Evolutionary conservation across 306 rosid genomes (phyloP).

Genomic region (Prosopis cineraria): DNA sequence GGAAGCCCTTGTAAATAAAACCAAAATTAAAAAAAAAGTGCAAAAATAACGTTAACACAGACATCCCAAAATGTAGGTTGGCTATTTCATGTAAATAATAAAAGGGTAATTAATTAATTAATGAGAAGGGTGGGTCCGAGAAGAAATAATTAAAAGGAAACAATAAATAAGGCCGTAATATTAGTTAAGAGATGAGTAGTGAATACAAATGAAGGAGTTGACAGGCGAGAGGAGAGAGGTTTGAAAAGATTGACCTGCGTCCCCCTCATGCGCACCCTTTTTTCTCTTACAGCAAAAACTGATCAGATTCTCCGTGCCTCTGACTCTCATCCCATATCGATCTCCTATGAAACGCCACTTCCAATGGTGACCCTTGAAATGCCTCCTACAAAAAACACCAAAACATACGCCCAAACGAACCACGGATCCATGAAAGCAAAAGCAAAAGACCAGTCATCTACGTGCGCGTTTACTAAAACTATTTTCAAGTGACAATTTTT

Average conservation of each 20-base stretch:
- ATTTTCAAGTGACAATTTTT: conserved; percentile 22
- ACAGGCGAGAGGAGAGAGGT: conserved; percentile 45
- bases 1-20: neutral
- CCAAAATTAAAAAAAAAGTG: neutral
- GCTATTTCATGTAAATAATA: neutral
- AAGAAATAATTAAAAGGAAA: conserved; percentile 35
- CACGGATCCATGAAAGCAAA: conserved; percentile 25
- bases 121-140: conserved; percentile 43
- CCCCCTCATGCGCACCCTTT: conserved; percentile 53
- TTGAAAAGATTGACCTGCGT: conserved; percentile 73
- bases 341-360: conserved; percentile 57
- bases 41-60: neutral
- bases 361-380: conserved; percentile 54
- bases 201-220: conserved; percentile 58
- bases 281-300: conserved; percentile 30
- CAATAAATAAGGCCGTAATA: conserved; percentile 58
- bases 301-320: conserved; percentile 51
- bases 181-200: conserved; percentile 47
- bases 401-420: conserved; percentile 2
- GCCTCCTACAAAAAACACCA: conserved; percentile 39
- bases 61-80: neutral
- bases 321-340: conserved; percentile 47
- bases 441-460: neutral
- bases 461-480: neutral
- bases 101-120: conserved; percentile 18